Conservation (phyloP, 1,139 yeast species). For the Geotrichum aggregatum region DNA sequence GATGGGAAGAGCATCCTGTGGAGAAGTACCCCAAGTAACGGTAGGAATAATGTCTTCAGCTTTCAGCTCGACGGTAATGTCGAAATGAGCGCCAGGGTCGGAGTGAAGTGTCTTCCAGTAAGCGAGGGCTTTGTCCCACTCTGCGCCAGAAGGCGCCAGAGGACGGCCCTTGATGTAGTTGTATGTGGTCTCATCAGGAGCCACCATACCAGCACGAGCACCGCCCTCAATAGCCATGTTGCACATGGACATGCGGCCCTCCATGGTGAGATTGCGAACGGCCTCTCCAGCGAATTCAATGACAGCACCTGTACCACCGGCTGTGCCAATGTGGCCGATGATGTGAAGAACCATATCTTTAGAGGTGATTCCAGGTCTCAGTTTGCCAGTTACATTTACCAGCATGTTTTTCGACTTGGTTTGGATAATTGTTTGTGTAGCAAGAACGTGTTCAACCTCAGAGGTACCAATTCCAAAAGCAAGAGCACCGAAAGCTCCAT, state of each 20-base stretch:
- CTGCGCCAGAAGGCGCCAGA: slow-evolving; percentile 84
- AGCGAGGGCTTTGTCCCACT: slow-evolving; percentile 89
- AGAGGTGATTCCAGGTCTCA: slow-evolving; percentile 84
- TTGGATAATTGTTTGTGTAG: slow-evolving; percentile 94
- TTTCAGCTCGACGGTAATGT: slow-evolving; percentile 72
- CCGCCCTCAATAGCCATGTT: slow-evolving; percentile 98
- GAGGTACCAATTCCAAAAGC: slow-evolving; percentile 99
- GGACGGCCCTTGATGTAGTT: slow-evolving; percentile 90
- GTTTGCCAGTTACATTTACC: slow-evolving; percentile 75
- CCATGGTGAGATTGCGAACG: slow-evolving; percentile 83
- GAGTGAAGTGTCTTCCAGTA: slow-evolving; percentile 88
- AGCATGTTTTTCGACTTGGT: slow-evolving; percentile 95
- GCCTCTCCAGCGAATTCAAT: slow-evolving; percentile 97
- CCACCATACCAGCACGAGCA: slow-evolving; percentile 99
- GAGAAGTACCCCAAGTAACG: slow-evolving; percentile 98
- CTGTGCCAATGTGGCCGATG: slow-evolving; percentile 95
- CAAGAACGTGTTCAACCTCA: slow-evolving; percentile 96
- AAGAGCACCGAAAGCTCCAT: slow-evolving; percentile 96
- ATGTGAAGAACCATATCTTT: slow-evolving; percentile 92
- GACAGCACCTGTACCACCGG: slow-evolving; percentile 97
- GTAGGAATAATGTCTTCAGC: slow-evolving; percentile 90
- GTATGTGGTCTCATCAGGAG: slow-evolving; percentile 85
- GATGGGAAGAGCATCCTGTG: slow-evolving; percentile 96
- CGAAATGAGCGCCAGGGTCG: slow-evolving; percentile 87
- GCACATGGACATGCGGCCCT: slow-evolving; percentile 99